These are phyloP conservation scores for Pythium aquatile DNA, from an alignment of 352 stramenopile genomes.

Conservation along the genomic window DNA sequence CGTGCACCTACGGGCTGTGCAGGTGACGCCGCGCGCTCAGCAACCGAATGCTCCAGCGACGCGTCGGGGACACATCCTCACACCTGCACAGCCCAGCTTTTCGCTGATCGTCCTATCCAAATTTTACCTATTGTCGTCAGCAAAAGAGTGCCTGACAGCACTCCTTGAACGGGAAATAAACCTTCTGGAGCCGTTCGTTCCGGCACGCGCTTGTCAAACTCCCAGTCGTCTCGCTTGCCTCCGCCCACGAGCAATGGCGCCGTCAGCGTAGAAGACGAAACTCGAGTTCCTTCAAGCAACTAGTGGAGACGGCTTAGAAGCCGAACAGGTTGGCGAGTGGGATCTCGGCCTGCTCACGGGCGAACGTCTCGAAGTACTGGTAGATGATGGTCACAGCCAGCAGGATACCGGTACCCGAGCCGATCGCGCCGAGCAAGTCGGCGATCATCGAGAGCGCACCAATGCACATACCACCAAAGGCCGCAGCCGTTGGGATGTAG, in stretches of 20 bases:
- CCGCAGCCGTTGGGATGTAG: conserved; percentile 98
- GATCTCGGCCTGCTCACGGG: conserved; percentile 91
- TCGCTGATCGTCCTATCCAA: conserved; percentile 32
- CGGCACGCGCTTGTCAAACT: conserved; percentile 22
- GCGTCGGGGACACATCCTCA: conserved; percentile 33
- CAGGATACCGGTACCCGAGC: conserved; percentile 98
- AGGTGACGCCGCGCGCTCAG: conserved; percentile 48
- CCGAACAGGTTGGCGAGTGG: conserved; percentile 78
- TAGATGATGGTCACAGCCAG: conserved; percentile 99
- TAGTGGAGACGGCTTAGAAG: conserved; percentile 58
- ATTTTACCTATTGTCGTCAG: conserved; percentile 61
- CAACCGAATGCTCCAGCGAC: conserved; percentile 51
- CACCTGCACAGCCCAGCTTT: conserved; percentile 69
- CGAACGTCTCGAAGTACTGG: conserved; percentile 98
- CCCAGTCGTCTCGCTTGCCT: neutral
- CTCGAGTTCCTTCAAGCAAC: conserved; percentile 17
- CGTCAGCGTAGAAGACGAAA: neutral
- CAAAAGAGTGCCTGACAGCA: conserved; percentile 86
- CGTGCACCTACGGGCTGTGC: conserved; percentile 68
- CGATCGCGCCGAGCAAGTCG: conserved; percentile 98
- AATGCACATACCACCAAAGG: conserved; percentile 99
- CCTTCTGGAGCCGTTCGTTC: conserved; percentile 44
- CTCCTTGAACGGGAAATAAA: conserved; percentile 86
- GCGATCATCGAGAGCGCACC: conserved; percentile 98
- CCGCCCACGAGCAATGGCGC: neutral